Base-by-base conservation (phyloP, 805 yeast species). In the Pichia pseudocactophila region DNA sequence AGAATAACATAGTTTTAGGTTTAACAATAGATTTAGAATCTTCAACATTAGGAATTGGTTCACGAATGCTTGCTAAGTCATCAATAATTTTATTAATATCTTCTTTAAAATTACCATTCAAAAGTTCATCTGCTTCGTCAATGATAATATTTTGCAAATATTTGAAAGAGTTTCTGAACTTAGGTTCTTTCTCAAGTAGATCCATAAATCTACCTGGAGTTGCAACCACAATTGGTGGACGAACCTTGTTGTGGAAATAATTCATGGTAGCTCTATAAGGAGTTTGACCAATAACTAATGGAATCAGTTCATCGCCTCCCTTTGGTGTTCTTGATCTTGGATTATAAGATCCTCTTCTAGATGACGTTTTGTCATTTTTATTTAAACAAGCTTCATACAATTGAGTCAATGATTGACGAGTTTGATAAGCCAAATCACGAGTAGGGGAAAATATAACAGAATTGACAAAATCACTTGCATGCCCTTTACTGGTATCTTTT, bases 51-150 rank as follows among this genome's bases (percentile, higher is more conserved):
- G 58, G 62, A 45, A 46, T 50, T 33, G 44, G 45, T 13, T 41
- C 32, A 34, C 55, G 56, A 48, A 52, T 48, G 38, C 34, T 45
- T 42, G 42, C 70, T 48, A 85, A 62, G 31, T 54, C 59, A 11
- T 64, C 63, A 35, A 82, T 74, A 43, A 88, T 79, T 20, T 68
- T 65, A 43, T 72, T 69, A 46, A 89, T 68, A 48, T 76, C 82
- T 32, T 71, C 74, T 53, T 74, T 78, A 60, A 90, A 89, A 15
- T 95, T 94, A 47, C 76, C 78, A 59, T 82, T 92, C 46, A 89
- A 69, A 40, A 89, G 65, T 53, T 92, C 75, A 64, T 89, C 97
- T 31, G 96, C 96, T 66, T 89, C 97, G 61, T 89, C 97, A 49
- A 86, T 76, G 32, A 88, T 80, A 47, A 84, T 70, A 53, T 80